Percentiles rank a stretch among this genome's conserved stretches.
phyloP scores from a whole-genome alignment of 1,139 yeast genomes.

The Taphrina sp. region DNA sequence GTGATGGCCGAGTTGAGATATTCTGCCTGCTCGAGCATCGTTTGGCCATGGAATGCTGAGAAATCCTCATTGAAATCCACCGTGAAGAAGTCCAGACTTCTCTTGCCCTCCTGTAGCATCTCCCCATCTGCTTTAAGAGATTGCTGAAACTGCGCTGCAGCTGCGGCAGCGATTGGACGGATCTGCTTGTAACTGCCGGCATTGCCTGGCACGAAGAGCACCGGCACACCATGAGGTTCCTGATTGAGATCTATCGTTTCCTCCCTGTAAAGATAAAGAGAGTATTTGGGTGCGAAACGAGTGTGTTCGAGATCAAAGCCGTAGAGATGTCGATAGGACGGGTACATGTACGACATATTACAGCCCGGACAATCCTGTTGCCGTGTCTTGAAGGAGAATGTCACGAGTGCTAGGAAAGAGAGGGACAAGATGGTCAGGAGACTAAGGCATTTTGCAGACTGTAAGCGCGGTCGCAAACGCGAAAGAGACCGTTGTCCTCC shows the following conservation, averaged over 20 bases:
- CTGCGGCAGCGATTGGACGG: slow-evolving; percentile 83
- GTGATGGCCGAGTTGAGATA: slow-evolving; percentile 82
- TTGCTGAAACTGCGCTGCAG: slow-evolving; percentile 38
- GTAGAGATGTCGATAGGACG: slow-evolving; percentile 69
- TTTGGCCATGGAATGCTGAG: slow-evolving; percentile 93
- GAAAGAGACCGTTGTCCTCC: too few species aligned
- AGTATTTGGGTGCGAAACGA: slow-evolving; percentile 72
- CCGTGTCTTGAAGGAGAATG: slow-evolving; percentile 35
- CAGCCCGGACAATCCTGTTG: slow-evolving; percentile 41
- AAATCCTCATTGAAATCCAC: slow-evolving; percentile 95
- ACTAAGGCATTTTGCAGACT: too few species aligned
- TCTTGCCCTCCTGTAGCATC: slow-evolving; percentile 27
- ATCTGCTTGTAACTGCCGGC: slow-evolving; percentile 93
- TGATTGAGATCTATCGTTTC: slow-evolving; percentile 47
- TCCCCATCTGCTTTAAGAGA: slow-evolving; percentile 22
- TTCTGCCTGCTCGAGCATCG: slow-evolving; percentile 91
- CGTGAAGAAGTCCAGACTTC: slow-evolving; percentile 44
- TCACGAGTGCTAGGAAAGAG: slow-evolving; percentile 2
- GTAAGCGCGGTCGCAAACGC: too few species aligned
- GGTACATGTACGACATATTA: slow-evolving; percentile 44
- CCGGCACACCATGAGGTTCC: slow-evolving; percentile 69
- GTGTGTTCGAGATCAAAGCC: slow-evolving; percentile 74
- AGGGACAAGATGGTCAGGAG: slow-evolving; percentile 17
- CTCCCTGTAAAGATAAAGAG: slow-evolving; percentile 76
- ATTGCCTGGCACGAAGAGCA: slow-evolving; percentile 91